phyloP scores from a whole-genome alignment of 2,329 filamentous ascomycete species.

The Phoma herbarum region DNA sequence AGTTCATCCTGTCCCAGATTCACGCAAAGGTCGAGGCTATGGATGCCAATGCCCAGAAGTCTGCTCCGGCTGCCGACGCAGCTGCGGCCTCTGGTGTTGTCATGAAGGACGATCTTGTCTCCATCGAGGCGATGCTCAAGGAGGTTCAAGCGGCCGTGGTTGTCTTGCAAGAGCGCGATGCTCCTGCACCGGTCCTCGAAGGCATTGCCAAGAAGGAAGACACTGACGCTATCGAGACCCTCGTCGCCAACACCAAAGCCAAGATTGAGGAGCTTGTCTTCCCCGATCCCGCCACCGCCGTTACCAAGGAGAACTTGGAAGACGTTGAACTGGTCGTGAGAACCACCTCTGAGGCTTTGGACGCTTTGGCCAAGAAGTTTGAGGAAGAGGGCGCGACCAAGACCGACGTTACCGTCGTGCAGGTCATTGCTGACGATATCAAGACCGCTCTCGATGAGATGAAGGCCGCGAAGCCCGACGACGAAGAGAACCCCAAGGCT shows the following conservation, averaged over 20 bases:
- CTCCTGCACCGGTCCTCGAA: slow-evolving; percentile 44
- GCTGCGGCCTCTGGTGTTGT: slow-evolving; percentile 52
- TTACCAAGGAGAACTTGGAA: slow-evolving; percentile 69
- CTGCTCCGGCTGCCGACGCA: slow-evolving; percentile 50
- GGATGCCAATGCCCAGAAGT: slow-evolving; percentile 62
- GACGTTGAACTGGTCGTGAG: slow-evolving; percentile 72
- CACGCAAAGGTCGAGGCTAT: slow-evolving; percentile 84
- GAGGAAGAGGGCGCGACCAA: slow-evolving; percentile 75
- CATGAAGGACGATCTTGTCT: slow-evolving; percentile 61
- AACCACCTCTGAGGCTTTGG: slow-evolving; percentile 78
- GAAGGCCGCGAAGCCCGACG: slow-evolving; percentile 58
- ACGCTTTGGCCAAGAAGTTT: slow-evolving; percentile 70
- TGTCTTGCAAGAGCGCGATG: slow-evolving; percentile 42
- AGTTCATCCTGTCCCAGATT: slow-evolving; percentile 82
- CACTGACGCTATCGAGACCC: slow-evolving; percentile 87
- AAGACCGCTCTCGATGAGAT: slow-evolving; percentile 77
- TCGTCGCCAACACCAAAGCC: slow-evolving; percentile 87
- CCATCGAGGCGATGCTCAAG: slow-evolving; percentile 57
- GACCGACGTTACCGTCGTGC: slow-evolving; percentile 79
- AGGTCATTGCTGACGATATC: slow-evolving; percentile 80
- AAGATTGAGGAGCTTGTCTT: slow-evolving; percentile 81
- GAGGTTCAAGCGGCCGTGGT: slow-evolving; percentile 68
- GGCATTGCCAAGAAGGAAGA: slow-evolving; percentile 79
- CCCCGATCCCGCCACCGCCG: slow-evolving; percentile 72
- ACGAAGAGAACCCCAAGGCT: slow-evolving; percentile 67